Evolutionary conservation across 2,329 filamentous ascomycete species (phyloP).

Genomic region (Lachnellula cervina): DNA sequence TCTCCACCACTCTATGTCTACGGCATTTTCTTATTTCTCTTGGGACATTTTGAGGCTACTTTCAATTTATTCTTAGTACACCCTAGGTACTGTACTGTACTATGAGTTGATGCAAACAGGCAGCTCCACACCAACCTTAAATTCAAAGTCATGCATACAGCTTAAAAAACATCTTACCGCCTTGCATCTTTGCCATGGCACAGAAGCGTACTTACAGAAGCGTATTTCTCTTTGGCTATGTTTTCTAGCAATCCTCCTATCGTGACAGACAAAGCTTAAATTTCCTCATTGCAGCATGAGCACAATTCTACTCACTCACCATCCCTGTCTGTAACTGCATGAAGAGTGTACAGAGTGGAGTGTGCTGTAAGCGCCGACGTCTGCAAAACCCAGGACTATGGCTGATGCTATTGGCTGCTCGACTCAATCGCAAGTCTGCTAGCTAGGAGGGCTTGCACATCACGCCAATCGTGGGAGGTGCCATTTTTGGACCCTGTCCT

Average conservation of each 20-base stretch:
- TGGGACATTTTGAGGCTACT: background rate
- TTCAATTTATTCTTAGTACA: background rate
- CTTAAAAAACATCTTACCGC: no score
- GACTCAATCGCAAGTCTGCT: background rate
- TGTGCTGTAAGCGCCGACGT: conserved; percentile 10
- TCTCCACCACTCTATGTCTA: background rate
- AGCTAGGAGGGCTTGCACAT: conserved; percentile 10
- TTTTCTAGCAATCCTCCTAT: no score
- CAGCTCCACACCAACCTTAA: conserved; percentile 3
- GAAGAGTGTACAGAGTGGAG: conserved; percentile 1
- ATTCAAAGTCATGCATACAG: conserved; percentile 6
- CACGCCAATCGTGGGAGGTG: conserved; percentile 14
- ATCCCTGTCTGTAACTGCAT: conserved; percentile 2
- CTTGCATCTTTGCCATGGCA: no score
- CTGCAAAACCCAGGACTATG: background rate
- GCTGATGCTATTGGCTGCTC: background rate
- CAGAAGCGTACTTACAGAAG: no score
- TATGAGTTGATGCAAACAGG: background rate
- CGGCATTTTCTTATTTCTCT: background rate
- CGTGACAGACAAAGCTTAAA: no score
- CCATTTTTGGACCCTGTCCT: conserved; percentile 21
- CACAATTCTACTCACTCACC: background rate
- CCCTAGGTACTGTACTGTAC: no score
- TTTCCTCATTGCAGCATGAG: background rate
- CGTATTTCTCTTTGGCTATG: no score